Conservation (phyloP, 2,329 filamentous ascomycete genomes). For the Tolypocladium pustulatum region DNA sequence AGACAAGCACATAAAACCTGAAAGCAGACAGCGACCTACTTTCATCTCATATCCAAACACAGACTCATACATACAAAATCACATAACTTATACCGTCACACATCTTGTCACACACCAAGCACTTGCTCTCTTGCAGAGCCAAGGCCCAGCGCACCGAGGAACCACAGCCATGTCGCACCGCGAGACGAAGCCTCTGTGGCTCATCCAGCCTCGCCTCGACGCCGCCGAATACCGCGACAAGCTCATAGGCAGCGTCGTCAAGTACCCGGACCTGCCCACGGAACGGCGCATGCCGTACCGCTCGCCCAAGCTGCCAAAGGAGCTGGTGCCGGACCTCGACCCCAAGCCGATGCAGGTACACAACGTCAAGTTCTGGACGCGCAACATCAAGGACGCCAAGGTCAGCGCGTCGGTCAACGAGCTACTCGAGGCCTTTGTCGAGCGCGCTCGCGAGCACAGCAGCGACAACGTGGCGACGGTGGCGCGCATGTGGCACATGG, state of each 20-base stretch:
- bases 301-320: conserved; percentile 8
- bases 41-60: neutral
- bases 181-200: conserved; percentile 16
- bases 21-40: neutral
- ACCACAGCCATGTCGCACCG: neutral
- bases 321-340: conserved; percentile 14
- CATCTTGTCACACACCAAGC: too few relatives aligned
- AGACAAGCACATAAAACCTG: neutral
- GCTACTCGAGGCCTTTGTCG: conserved; percentile 15
- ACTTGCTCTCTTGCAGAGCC: neutral
- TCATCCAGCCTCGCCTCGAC: conserved; percentile 16
- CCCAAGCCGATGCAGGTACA: conserved; percentile 16
- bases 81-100: too few relatives aligned
- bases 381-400: conserved; percentile 13
- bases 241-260: conserved; percentile 19
- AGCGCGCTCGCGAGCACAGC: conserved; percentile 10
- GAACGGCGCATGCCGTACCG: conserved; percentile 15
- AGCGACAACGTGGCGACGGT: conserved; percentile 13
- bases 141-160: too few relatives aligned
- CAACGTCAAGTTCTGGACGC: conserved; percentile 17
- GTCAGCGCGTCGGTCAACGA: conserved; percentile 14
- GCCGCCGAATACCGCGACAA: conserved; percentile 16
- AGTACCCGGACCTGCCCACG: conserved; percentile 15
- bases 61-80: neutral
- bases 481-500: conserved; percentile 19